A percentile compares a stretch with the other conserved stretches of the same genome.
Evolutionary conservation across 1,284 basidiomycete species (phyloP).

Genomic region (Butyriboletus appendiculatus): DNA sequence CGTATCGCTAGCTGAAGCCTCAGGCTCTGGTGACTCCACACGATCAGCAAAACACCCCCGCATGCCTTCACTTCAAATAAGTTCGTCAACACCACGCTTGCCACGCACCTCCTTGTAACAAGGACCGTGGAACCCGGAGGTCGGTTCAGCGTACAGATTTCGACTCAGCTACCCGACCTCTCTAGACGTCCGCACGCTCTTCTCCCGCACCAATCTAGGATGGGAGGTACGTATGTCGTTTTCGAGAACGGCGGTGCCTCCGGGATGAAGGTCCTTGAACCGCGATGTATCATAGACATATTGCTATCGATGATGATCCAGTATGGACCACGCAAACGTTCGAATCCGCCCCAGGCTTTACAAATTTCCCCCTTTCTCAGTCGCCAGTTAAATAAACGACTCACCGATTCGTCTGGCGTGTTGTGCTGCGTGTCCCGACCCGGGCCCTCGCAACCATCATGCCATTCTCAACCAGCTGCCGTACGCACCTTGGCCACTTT

Average conservation of each 20-base stretch:
- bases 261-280: conserved; percentile 53
- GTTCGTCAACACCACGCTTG: not conserved
- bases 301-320: conserved; percentile 80
- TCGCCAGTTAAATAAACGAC: conserved; percentile 19
- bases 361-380: not conserved
- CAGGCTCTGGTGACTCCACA: conserved; percentile 40
- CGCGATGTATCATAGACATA: conserved; percentile 79
- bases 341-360: not conserved
- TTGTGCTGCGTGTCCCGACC: conserved; percentile 45
- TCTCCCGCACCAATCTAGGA: conserved; percentile 43
- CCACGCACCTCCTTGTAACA: conserved; percentile 64
- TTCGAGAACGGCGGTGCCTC: no score
- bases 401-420: conserved; percentile 53
- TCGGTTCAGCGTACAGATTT: conserved; percentile 85
- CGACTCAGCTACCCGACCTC: conserved; percentile 60
- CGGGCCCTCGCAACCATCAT: not conserved
- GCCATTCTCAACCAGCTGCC: no score
- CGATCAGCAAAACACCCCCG: not conserved
- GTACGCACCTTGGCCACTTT: conserved; percentile 39
- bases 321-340: conserved; percentile 32
- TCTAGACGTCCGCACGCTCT: conserved; percentile 54
- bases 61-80: not conserved
- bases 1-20: conserved; percentile 41
- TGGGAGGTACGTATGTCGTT: no score
- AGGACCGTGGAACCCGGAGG: conserved; percentile 71